Percentiles rank a stretch among this genome's conserved stretches.
phyloP scores from a whole-genome alignment of 768 basidiomycete genomes.

The Phanerodontia chrysosporium region DNA sequence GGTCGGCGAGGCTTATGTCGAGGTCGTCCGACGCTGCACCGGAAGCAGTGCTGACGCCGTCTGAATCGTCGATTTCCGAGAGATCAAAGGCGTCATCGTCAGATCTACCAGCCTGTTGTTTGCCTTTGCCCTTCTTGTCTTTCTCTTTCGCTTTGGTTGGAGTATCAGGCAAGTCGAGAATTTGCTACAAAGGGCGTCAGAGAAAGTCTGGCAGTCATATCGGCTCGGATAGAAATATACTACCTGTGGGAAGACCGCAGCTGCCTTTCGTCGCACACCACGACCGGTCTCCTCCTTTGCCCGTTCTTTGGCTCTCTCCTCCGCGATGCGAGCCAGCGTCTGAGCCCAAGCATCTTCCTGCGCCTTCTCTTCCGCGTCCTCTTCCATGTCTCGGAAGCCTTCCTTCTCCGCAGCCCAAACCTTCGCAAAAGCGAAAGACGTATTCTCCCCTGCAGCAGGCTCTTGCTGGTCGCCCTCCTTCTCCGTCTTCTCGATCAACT shows the following conservation, averaged over 20 bases:
- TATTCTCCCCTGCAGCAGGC: slow-evolving; percentile 36
- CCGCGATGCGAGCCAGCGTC: slow-evolving; percentile 49
- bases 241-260: slow-evolving; percentile 40
- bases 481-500: slow-evolving; percentile 83
- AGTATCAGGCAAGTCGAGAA: slow-evolving; percentile 31
- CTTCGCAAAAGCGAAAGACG: slow-evolving; percentile 84
- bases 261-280: slow-evolving; percentile 71
- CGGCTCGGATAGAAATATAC: no score
- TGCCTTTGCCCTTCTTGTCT: slow-evolving; percentile 28
- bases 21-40: slow-evolving; percentile 2
- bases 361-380: slow-evolving; percentile 38
- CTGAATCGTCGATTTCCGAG: slow-evolving; percentile 19
- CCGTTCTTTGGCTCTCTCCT: slow-evolving; percentile 41
- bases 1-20: not conserved
- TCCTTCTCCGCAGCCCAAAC: slow-evolving; percentile 86
- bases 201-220: no score
- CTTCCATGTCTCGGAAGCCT: slow-evolving; percentile 60
- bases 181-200: slow-evolving; percentile 15
- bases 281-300: slow-evolving; percentile 61
- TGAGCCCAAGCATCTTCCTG: slow-evolving; percentile 80
- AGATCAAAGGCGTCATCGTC: slow-evolving; percentile 33
- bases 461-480: slow-evolving; percentile 56
- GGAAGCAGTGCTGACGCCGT: slow-evolving; percentile 6
- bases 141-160: slow-evolving; percentile 25
- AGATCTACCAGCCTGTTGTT: slow-evolving; percentile 34